phyloP scores from a whole-genome alignment of 1,284 basidiomycete species.

The Melanopsichium pennsylvanicum region DNA sequence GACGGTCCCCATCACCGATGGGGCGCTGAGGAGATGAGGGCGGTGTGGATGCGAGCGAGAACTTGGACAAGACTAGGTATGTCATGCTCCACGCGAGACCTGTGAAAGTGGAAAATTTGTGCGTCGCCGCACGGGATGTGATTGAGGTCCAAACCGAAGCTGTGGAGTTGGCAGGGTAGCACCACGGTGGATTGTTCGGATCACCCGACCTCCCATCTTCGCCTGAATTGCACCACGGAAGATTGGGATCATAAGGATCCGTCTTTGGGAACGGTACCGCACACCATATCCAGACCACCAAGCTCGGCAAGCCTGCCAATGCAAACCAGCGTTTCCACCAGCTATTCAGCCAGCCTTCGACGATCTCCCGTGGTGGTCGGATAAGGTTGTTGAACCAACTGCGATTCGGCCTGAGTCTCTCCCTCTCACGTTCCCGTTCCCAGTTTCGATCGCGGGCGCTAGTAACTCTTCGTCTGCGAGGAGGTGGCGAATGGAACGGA shows the following conservation, averaged over 20 bases:
- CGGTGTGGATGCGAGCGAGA: not conserved
- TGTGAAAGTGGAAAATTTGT: conserved; percentile 15
- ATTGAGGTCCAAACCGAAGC: not conserved
- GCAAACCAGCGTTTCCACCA: conserved; percentile 70
- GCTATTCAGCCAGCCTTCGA: conserved; percentile 68
- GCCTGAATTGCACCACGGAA: conserved; percentile 52
- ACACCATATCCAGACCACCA: conserved; percentile 71
- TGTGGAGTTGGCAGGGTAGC: conserved; percentile 31
- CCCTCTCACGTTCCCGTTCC: conserved; percentile 39
- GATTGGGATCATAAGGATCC: conserved; percentile 66
- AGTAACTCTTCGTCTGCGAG: conserved; percentile 31
- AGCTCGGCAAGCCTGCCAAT: conserved; percentile 68
- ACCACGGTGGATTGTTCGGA: conserved; percentile 45
- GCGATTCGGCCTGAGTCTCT: conserved; percentile 20
- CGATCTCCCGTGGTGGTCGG: conserved; percentile 67
- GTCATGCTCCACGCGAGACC: conserved; percentile 18
- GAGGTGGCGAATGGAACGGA: conserved; percentile 30
- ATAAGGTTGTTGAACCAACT: conserved; percentile 57
- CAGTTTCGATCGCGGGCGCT: conserved; percentile 39
- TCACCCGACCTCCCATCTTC: conserved; percentile 30
- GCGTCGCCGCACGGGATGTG: not conserved
- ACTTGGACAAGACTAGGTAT: conserved; percentile 10
- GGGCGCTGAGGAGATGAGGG: conserved; percentile 1
- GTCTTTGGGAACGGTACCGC: conserved; percentile 70
- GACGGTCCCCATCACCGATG: conserved; percentile 23